Evolutionary conservation across 352 stramenopile species (phyloP), one percentile per base, ranked within the genome.

Genomic region (Globisporangium okanoganense): DNA sequence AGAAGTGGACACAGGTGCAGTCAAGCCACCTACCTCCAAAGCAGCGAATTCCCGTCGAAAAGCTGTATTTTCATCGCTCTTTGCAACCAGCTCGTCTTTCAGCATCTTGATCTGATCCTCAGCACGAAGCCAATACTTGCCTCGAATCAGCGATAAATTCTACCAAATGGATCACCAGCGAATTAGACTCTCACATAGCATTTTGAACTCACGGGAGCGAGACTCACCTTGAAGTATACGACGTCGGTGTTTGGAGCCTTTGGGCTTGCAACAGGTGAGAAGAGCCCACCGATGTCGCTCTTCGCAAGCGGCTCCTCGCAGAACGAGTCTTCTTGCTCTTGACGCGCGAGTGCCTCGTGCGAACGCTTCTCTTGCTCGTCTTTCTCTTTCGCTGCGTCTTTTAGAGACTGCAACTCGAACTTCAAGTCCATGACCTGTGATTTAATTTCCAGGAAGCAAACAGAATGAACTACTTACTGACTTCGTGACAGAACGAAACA

Each of bases 351-450:
- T 20, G 31, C 25, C 33, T 65, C 51, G 6, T 63, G 60, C 12
- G 44, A 41, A 1, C 20, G 13, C 44, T 27, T 64, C 24, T 62
- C 61, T 24, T 43, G 33, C 31, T 78, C 73, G 6, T 66, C 62
- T 47, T 67, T 64, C 41, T 80, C 72, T 48, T 70, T 70, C 8
- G 56, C 36, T 14, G 58, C 40, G 56, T 80, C 64, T 45, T 73
- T 72, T 27, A 81, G 13, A 4, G 67, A 75, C 48, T 83, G 72
- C 4, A 83, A 38, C 58, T 83, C 75, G 61, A 83, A 83, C 44
- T 83, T 83, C 16, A 83, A 52, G 27, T 79, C 64, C 14, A 83
- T 80, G 0, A 83, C 70, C 68, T 82, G 38, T 4, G 18, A 43
- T 14, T 3, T 53, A 50, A 68, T 60, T n/a, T 38, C 20, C 56